phyloP scores from a whole-genome alignment of 2,329 filamentous ascomycete species.

The Cladophialophora chaetospira region DNA sequence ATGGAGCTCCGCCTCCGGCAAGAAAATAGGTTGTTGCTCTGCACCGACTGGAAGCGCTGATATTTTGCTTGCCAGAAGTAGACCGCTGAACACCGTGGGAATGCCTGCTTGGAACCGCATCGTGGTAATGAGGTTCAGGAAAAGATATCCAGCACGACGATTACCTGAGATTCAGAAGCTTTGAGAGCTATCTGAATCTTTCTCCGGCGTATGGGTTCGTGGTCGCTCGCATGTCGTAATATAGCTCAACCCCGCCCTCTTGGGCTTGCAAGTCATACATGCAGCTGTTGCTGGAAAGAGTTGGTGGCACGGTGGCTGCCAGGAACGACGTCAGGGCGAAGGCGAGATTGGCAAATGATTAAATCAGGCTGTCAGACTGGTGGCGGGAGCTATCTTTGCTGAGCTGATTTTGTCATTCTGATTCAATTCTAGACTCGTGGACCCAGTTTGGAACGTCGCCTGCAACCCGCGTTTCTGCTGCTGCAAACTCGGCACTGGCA shows the following conservation, averaged over 20 bases:
- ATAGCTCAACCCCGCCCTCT: conserved; percentile 14
- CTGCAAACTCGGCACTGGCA: not conserved
- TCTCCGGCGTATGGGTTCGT: not conserved
- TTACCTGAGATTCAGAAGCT: not conserved
- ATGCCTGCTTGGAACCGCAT: conserved; percentile 7
- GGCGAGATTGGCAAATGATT: not conserved
- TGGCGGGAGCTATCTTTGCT: not conserved
- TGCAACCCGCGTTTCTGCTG: conserved; percentile 13
- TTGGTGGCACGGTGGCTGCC: not conserved
- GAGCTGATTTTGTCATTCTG: not conserved
- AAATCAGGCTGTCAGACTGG: not conserved
- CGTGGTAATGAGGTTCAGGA: not conserved
- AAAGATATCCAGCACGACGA: not conserved
- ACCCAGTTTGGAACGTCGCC: not conserved
- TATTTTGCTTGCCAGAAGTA: not conserved
- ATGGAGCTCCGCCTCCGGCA: conserved; percentile 2
- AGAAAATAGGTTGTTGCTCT: conserved; percentile 12
- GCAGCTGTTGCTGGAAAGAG: not conserved
- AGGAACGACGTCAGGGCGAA: conserved; percentile 13
- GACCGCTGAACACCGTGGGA: not conserved
- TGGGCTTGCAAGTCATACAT: not conserved
- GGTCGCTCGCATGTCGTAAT: conserved; percentile 11
- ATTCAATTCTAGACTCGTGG: not conserved
- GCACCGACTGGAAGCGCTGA: conserved; percentile 2
- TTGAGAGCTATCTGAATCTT: not conserved